Base-by-base conservation (phyloP, 768 basidiomycete species). In the Pulveroboletus sp. region DNA sequence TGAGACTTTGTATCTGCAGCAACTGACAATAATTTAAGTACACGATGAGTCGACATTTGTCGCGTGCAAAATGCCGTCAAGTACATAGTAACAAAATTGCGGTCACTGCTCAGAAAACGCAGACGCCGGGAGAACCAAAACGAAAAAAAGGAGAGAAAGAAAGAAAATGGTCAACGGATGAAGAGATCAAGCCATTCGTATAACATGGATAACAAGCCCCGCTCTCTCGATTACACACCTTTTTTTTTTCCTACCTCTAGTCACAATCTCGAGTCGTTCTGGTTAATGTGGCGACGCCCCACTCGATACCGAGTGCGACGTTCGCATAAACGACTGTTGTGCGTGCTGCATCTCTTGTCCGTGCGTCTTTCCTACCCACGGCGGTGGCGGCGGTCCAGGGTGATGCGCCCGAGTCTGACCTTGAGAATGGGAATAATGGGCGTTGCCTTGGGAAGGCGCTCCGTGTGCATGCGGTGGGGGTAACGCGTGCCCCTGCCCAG, bases 311-410 rank as follows among this genome's bases (percentile, higher is more conserved):
- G 73, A 68, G 37, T 76, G 76, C 38, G 76, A 72, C 31, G 73
- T 69, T 15, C 76, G 69, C 61, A 77, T 69, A 56, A 78, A 78
- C 18, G 76, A 76, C 50, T 76, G 77, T 28, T 76, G 74, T 38
- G 71, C 65, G 8, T 73, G 61, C 40, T 50, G 67, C 55, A 54
- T 50, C 14, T 65, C 59, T 6, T 56, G 54, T 11, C 51, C 46
- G 7, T 63, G 64, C 9, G 59, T 41, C 30, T 63, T 63, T 13
- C 59, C 54, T 26, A 43, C 48, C 63, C 63, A 64, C 1, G 62
- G 60, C 14, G 63, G 63, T 0, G 53, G 64, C 2, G 63, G 63
- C 18, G 63, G 58, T 4, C 50, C 57, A 8, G 56, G 50, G 42
- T 64, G 21, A 21, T 21, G 62, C 28, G 50, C 8, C 0, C 59